Conservation (phyloP, 192 early-diverging fungal species). For the Gryganskiella cystojenkinii region DNA sequence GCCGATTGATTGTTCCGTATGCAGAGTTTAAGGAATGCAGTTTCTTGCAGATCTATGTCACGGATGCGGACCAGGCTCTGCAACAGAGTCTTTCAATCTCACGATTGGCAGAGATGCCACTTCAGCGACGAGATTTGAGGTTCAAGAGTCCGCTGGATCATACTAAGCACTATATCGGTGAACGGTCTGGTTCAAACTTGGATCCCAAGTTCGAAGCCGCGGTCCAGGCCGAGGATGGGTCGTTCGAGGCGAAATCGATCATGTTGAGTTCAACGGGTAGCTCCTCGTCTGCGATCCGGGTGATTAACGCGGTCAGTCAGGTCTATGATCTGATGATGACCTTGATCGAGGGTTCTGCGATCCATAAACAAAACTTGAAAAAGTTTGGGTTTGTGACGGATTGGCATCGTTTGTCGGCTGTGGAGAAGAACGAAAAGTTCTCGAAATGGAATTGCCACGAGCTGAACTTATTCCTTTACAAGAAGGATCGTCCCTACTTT, state of each 20-base stretch:
- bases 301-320: slow-evolving; percentile 44
- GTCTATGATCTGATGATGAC: slow-evolving; percentile 49
- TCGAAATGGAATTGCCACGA: slow-evolving; percentile 56
- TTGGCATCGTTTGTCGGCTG: slow-evolving; percentile 38
- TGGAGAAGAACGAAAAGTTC: slow-evolving; percentile 49
- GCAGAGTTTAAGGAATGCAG: slow-evolving; percentile 6
- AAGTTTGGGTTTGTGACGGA: slow-evolving; percentile 48
- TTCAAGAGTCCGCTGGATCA: slow-evolving; percentile 29
- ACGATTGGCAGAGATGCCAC: background rate
- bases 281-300: slow-evolving; percentile 30
- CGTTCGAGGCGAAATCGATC: slow-evolving; percentile 8
- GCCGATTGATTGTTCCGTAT: slow-evolving; percentile 18
- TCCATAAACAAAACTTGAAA: slow-evolving; percentile 11
- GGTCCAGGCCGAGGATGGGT: background rate
- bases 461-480: slow-evolving; percentile 60
- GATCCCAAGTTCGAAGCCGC: slow-evolving; percentile 7
- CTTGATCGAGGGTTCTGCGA: slow-evolving; percentile 1
- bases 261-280: slow-evolving; percentile 25
- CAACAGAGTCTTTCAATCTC: background rate
- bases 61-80: slow-evolving; percentile 21
- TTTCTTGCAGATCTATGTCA: slow-evolving; percentile 36
- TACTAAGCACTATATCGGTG: slow-evolving; percentile 30
- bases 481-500: slow-evolving; percentile 58
- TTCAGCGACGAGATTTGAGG: slow-evolving; percentile 30
- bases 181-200: slow-evolving; percentile 21